These are phyloP conservation scores for Stenogyne calaminthoides DNA, from an alignment of 305 asterid species.

Conservation along the genomic window DNA sequence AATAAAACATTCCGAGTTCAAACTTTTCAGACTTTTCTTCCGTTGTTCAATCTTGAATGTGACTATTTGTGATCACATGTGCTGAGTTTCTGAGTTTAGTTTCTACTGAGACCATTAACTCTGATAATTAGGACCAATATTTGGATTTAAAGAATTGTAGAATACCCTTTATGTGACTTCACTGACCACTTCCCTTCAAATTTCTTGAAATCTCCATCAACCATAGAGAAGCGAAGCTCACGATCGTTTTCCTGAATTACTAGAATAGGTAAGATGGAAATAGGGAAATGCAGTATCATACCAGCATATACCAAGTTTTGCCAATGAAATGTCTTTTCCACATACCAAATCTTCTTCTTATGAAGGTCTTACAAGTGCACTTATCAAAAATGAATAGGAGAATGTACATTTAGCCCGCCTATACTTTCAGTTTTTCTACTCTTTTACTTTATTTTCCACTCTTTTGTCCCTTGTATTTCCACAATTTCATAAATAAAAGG, in stretches of 20 bases:
- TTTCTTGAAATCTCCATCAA: constrained; percentile 97
- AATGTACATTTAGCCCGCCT: background rate
- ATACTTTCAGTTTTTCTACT: background rate
- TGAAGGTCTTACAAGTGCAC: background rate
- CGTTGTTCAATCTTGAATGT: too few relatives aligned
- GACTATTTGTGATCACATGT: too few relatives aligned
- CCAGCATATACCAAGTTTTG: background rate
- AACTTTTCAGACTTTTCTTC: too few relatives aligned
- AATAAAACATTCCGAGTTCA: too few relatives aligned
- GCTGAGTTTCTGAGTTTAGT: too few relatives aligned
- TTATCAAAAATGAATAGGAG: background rate
- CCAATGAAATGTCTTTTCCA: constrained; percentile 1
- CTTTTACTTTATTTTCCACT: too few relatives aligned
- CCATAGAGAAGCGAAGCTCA: constrained; percentile 86
- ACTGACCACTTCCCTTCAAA: constrained; percentile 96
- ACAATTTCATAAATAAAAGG: background rate
- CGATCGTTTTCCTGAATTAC: constrained; percentile 58
- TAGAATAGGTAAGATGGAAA: background rate
- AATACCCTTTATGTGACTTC: constrained; percentile 68
- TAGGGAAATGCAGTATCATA: background rate
- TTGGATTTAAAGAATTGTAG: background rate
- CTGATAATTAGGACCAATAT: background rate
- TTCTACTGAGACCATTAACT: background rate
- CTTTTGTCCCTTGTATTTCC: background rate
- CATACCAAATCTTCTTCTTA: constrained; percentile 17